Evolutionary conservation across 2,329 filamentous ascomycete genomes (phyloP).

Genomic region (Neopestalotiopsis clavispora): DNA sequence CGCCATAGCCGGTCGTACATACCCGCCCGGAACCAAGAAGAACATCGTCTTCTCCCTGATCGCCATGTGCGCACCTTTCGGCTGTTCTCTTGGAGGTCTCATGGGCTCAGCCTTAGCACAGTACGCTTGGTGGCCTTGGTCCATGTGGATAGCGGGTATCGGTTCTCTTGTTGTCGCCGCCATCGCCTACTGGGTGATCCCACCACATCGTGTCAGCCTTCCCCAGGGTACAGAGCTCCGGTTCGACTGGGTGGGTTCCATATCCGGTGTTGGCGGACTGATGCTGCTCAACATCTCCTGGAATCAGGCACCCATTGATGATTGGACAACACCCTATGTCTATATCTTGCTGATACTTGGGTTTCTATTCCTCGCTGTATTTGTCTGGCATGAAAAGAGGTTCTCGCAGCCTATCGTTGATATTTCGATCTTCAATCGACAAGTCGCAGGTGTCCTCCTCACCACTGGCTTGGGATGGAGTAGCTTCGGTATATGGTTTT

Average conservation of each 20-base stretch:
- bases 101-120: slow-evolving; percentile 45
- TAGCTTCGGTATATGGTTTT: slow-evolving; percentile 46
- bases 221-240: slow-evolving; percentile 22
- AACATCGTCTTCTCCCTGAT: slow-evolving; percentile 63
- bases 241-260: slow-evolving; percentile 43
- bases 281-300: slow-evolving; percentile 70
- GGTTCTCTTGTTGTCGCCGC: slow-evolving; percentile 39
- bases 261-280: slow-evolving; percentile 57
- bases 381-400: slow-evolving; percentile 60
- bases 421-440: slow-evolving; percentile 45
- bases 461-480: slow-evolving; percentile 48
- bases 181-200: slow-evolving; percentile 40
- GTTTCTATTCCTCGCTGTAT: slow-evolving; percentile 55
- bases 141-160: slow-evolving; percentile 47
- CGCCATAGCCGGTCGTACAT: slow-evolving; percentile 64
- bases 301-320: slow-evolving; percentile 66
- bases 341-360: slow-evolving; percentile 63
- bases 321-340: slow-evolving; percentile 63
- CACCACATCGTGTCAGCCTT: slow-evolving; percentile 27
- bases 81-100: slow-evolving; percentile 48
- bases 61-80: slow-evolving; percentile 50
- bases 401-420: slow-evolving; percentile 54
- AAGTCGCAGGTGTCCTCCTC: slow-evolving; percentile 50
- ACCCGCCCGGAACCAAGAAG: slow-evolving; percentile 61
- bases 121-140: slow-evolving; percentile 52